Percentiles rank a stretch among this genome's conserved stretches.
Conservation (phyloP, 2,329 filamentous ascomycete species). For the Stachybotrys elegans region DNA sequence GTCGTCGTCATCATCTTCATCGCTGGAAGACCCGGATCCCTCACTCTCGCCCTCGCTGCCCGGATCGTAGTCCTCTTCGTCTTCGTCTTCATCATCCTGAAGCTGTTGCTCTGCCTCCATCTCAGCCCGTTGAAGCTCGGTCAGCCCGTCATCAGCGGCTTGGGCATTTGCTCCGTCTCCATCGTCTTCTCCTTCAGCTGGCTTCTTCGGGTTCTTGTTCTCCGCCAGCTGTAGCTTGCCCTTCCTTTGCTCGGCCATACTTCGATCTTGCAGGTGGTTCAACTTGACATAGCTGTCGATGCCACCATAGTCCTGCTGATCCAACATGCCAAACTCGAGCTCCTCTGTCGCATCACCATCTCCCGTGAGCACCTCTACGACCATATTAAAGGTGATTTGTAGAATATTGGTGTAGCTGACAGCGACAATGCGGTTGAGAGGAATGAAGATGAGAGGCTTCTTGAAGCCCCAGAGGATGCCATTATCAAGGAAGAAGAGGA, state of each 20-base stretch:
- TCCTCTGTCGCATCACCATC: conserved; percentile 50
- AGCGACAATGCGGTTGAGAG: conserved; percentile 53
- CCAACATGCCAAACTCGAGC: conserved; percentile 64
- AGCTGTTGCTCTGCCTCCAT: conserved; percentile 46
- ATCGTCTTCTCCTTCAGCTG: conserved; percentile 24
- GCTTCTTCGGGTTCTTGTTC: conserved; percentile 47
- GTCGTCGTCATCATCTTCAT: conserved; percentile 49
- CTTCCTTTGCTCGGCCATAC: conserved; percentile 63
- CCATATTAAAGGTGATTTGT: conserved; percentile 65
- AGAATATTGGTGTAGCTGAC: conserved; percentile 65
- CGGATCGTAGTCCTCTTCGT: conserved; percentile 63
- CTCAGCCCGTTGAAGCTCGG: conserved; percentile 45
- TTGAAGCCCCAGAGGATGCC: conserved; percentile 68
- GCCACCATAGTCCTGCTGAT: conserved; percentile 61
- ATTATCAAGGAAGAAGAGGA: conserved; percentile 60
- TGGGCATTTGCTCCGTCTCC: conserved; percentile 25
- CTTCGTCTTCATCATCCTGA: conserved; percentile 58
- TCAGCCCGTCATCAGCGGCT: conserved; percentile 30
- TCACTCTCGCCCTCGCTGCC: conserved; percentile 56
- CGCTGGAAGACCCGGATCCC: conserved; percentile 45
- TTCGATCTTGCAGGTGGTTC: conserved; percentile 59
- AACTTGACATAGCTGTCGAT: conserved; percentile 61
- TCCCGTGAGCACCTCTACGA: conserved; percentile 51
- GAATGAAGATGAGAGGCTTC: conserved; percentile 62
- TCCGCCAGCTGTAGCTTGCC: conserved; percentile 59